These are phyloP conservation scores for Ophiostoma piceae DNA, from an alignment of 2,329 filamentous ascomycete species.

Conservation along the genomic window DNA sequence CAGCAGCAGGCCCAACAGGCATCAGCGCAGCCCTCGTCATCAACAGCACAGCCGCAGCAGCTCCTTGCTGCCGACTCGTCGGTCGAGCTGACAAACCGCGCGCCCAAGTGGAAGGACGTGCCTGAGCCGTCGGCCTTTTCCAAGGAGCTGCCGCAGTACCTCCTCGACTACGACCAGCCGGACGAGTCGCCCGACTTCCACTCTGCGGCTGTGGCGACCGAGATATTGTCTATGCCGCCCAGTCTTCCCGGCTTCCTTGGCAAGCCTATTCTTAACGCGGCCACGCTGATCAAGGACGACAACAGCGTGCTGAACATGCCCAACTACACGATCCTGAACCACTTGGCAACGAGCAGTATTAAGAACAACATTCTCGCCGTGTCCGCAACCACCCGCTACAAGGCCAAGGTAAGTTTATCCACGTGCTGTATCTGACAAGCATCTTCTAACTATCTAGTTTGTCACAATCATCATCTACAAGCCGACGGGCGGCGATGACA, in stretches of 20 bases:
- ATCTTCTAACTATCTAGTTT: slow-evolving; percentile 56
- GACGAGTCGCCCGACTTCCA: slow-evolving; percentile 72
- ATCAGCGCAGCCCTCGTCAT: neutral
- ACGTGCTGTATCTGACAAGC: neutral
- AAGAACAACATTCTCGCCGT: slow-evolving; percentile 94
- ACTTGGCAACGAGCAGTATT: slow-evolving; percentile 95
- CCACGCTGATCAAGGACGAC: slow-evolving; percentile 91
- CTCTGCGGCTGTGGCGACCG: slow-evolving; percentile 67
- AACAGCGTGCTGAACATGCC: slow-evolving; percentile 95
- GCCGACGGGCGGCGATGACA: slow-evolving; percentile 61
- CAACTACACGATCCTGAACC: slow-evolving; percentile 94
- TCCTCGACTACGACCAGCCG: slow-evolving; percentile 78
- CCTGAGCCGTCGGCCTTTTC: slow-evolving; percentile 59
- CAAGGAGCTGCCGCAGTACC: slow-evolving; percentile 71
- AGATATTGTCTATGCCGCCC: slow-evolving; percentile 77
- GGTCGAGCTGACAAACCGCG: slow-evolving; percentile 30
- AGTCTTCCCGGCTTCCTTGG: slow-evolving; percentile 83
- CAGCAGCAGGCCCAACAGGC: neutral
- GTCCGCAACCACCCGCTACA: slow-evolving; percentile 95
- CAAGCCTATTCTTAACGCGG: slow-evolving; percentile 90
- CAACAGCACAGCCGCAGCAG: neutral
- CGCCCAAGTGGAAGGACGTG: slow-evolving; percentile 51
- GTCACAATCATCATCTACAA: slow-evolving; percentile 98
- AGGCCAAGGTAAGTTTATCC: slow-evolving; percentile 65
- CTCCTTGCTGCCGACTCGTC: slow-evolving; percentile 18